Evolutionary conservation across 1,284 basidiomycete species (phyloP).

Genomic region (Trichosporon sp.): DNA sequence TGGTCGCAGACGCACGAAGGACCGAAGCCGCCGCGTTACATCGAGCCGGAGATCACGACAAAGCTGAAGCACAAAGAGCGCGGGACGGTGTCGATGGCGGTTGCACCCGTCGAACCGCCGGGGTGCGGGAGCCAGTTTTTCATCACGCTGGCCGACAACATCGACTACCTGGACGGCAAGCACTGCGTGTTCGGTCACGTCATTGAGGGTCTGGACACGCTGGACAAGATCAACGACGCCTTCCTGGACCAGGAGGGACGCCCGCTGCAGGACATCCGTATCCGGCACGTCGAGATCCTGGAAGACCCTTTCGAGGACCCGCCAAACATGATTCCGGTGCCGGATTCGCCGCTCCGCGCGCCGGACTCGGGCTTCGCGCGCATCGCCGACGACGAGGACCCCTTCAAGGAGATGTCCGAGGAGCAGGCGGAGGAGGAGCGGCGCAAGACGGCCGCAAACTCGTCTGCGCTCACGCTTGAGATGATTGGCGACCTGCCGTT

Average conservation of each 20-base stretch:
- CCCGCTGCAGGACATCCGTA: slow-evolving; percentile 88
- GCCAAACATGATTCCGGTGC: slow-evolving; percentile 62
- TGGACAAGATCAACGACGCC: slow-evolving; percentile 89
- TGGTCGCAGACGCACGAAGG: slow-evolving; percentile 54
- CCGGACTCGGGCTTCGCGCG: slow-evolving; percentile 66
- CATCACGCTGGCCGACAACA: slow-evolving; percentile 81
- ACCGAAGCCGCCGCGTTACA: slow-evolving; percentile 62
- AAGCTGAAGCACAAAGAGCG: slow-evolving; percentile 77
- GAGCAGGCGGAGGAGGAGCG: slow-evolving; percentile 75
- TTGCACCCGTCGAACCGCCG: slow-evolving; percentile 65
- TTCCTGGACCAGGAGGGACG: slow-evolving; percentile 82
- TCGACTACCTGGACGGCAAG: slow-evolving; percentile 92
- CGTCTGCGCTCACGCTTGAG: slow-evolving; percentile 92
- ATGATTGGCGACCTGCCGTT: slow-evolving; percentile 99
- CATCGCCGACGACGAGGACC: slow-evolving; percentile 87
- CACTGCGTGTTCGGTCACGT: slow-evolving; percentile 94
- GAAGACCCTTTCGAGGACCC: slow-evolving; percentile 96
- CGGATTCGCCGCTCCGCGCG: slow-evolving; percentile 65
- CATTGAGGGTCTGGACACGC: slow-evolving; percentile 86
- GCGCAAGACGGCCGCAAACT: slow-evolving; percentile 77
- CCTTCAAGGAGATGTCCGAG: slow-evolving; percentile 59
- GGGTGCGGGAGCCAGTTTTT: slow-evolving; percentile 96
- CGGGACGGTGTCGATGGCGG: slow-evolving; percentile 93
- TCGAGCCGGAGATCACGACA: slow-evolving; percentile 70
- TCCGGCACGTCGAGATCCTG: slow-evolving; percentile 85